phyloP scores from a whole-genome alignment of 805 yeast species.

The Candida dajiaensis region DNA sequence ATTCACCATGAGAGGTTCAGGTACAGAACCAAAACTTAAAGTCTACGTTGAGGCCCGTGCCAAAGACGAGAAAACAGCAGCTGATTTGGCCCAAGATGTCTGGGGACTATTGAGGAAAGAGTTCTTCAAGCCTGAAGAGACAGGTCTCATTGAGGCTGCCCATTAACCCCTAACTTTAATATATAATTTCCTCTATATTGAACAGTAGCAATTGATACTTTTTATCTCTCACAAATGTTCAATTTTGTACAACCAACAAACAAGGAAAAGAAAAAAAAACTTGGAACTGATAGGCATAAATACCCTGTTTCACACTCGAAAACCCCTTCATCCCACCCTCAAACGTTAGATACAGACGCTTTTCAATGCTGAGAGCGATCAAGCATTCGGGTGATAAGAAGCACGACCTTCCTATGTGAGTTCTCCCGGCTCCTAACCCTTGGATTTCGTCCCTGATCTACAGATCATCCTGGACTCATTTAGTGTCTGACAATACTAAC shows the following conservation, averaged over 20 bases:
- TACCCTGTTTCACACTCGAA: background rate
- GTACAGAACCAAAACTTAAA: conserved; percentile 93
- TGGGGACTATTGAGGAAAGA: conserved; percentile 55
- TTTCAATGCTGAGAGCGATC: conserved; percentile 9
- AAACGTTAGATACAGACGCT: background rate
- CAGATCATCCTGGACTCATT: too few species aligned
- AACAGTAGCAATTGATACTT: too few species aligned
- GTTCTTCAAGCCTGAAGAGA: conserved; percentile 66
- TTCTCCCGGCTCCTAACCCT: conserved; percentile 1
- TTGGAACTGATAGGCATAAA: too few species aligned
- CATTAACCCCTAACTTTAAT: too few species aligned
- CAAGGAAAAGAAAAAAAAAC: background rate
- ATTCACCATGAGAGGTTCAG: conserved; percentile 89
- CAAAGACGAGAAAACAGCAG: conserved; percentile 39
- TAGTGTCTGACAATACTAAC: conserved; percentile 4
- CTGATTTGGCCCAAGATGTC: conserved; percentile 47
- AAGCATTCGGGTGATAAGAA: conserved; percentile 33
- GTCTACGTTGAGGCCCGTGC: conserved; percentile 82
- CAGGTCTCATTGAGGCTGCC: conserved; percentile 24
- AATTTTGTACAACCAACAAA: background rate
- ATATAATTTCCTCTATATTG: too few species aligned
- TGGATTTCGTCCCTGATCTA: background rate
- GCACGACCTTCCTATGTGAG: conserved; percentile 43
- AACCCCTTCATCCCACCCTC: background rate
- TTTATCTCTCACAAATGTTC: background rate